Evolutionary conservation across 371 early-diverging fungal species (phyloP).

Genomic region (Dichotomocladium elegans): DNA sequence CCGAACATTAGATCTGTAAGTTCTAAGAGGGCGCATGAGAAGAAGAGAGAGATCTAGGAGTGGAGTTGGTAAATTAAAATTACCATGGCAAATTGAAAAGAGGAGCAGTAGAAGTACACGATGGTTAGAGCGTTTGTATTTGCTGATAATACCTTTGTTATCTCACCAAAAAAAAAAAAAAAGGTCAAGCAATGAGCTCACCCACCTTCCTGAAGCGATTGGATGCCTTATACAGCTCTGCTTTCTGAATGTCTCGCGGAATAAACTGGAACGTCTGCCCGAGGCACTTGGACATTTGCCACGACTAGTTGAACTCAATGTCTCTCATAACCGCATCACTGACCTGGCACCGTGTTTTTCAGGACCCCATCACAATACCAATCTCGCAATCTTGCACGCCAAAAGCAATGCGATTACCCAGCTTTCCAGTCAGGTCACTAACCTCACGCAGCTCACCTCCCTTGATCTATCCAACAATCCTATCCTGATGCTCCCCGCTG

Average conservation of each 20-base stretch:
- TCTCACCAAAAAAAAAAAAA: no score
- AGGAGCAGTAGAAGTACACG: background rate
- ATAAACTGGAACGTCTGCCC: slow-evolving; percentile 33
- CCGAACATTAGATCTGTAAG: slow-evolving; percentile 20
- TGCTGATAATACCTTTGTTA: no score
- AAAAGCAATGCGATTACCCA: slow-evolving; percentile 46
- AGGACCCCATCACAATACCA: slow-evolving; percentile 1
- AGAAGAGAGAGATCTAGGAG: no score
- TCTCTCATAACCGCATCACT: slow-evolving; percentile 60
- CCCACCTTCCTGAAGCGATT: slow-evolving; percentile 47
- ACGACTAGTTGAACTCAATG: slow-evolving; percentile 62
- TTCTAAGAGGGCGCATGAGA: no score
- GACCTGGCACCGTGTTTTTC: slow-evolving; percentile 44
- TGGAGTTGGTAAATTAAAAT: no score
- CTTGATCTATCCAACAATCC: slow-evolving; percentile 70
- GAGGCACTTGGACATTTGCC: slow-evolving; percentile 63
- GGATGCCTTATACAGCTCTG: slow-evolving; percentile 48
- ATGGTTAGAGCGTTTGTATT: no score
- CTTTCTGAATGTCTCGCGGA: slow-evolving; percentile 42
- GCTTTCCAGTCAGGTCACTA: slow-evolving; percentile 53
- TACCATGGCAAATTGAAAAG: no score
- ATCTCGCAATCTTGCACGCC: slow-evolving; percentile 38
- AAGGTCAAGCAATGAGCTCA: slow-evolving; percentile 9
- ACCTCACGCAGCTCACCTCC: slow-evolving; percentile 38
- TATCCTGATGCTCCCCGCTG: slow-evolving; percentile 69